Base-by-base conservation (phyloP, 1,284 basidiomycete genomes). In the Farysia itapuensis region DNA sequence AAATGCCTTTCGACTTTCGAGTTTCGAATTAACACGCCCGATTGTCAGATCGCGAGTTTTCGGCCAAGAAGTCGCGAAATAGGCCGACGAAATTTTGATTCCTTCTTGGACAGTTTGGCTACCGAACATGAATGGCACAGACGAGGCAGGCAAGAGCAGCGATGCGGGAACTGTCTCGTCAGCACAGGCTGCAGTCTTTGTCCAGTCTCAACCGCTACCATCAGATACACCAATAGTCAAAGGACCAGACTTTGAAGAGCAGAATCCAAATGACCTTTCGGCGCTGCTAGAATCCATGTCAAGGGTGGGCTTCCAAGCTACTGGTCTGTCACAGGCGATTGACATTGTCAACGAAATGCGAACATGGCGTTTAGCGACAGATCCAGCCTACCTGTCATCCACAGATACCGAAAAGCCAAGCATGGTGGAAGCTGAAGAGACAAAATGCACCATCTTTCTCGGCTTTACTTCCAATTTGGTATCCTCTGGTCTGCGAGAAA, bases 381-480 rank as follows among this genome's bases (percentile, higher is more conserved):
- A 69, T 25, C 36, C 52, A 14, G 47, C 60, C 5, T 50, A 53
- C 25, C 41, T 68, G 3, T 36, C 59, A 21, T 38, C 39, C 19
- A 43, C 45, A 8, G 63, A 70, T 20, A 35, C 57, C 1, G 53
- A 65, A 34, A 67, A 69, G 38, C 50, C 51, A 7, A 43, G 43
- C 15, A 19, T 61, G 7, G 79, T 81, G 57, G 82, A 83, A 2
- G 80, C 82, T 47, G 81, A 83, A 13, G 79, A 84, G 60, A 88
- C 84, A 18, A 82, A 83, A 30, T 92, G 90, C 79, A 87, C 86
- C 53, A 84, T 98, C 73, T 95, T 99, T 77, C 85, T 99, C 30
- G 95, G 95, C 40, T 99, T 94, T 79, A 99, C 95, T 2, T 98
- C 94, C 33, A 98, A 98, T 78, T 84, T 98, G 23, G 95, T 99